Base-by-base conservation (phyloP, 306 rosid species). In the Canavalia ensiformis region DNA sequence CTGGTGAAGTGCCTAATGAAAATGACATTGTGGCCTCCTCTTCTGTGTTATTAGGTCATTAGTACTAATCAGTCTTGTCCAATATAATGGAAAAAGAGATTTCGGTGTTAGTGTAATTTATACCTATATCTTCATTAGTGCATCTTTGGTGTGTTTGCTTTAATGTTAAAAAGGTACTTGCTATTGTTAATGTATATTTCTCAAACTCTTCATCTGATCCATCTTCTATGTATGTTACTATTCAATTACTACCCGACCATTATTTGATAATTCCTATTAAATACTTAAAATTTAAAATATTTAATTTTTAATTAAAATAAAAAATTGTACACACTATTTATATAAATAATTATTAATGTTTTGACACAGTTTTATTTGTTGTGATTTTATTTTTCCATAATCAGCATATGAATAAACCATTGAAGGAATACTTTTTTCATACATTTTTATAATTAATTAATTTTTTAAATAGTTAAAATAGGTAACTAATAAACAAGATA, bases 11-110 rank as follows among this genome's bases (percentile, higher is more conserved):
- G 55, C 68, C 74, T 13, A 25, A 42, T 81, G 79, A 67, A 52
- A 73, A 65, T 74, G 80, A 81, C 79, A 2, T n/a, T 31, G 39
- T 75, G 66, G 45, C 42, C n/a, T n/a, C 47, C 56, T 29, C 52
- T 58, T 71, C 6, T 71, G 45, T 37, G 33, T 74, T 34, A 59
- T 74, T 34, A 59, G 71, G 47, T 80, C 29, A 63, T 46, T 37
- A 44, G 77, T 46, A n/a, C 29, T 44, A 18, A 41, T 77, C 28
- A 7, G 8, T 5, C 42, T 46, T 74, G 67, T 72, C 59, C n/a
- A 59, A 7, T 73, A 33, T 62, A 41, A 10, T 56, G 44, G 0
- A 39, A 50, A 52, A 34, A 30, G 18, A 3, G 47, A 34, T 4
- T 10, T 33, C 2, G 66, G 64, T 45, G 70, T 51, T 25, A 7